Conservation (phyloP, 768 basidiomycete species). For the Podaxis rugospora region DNA sequence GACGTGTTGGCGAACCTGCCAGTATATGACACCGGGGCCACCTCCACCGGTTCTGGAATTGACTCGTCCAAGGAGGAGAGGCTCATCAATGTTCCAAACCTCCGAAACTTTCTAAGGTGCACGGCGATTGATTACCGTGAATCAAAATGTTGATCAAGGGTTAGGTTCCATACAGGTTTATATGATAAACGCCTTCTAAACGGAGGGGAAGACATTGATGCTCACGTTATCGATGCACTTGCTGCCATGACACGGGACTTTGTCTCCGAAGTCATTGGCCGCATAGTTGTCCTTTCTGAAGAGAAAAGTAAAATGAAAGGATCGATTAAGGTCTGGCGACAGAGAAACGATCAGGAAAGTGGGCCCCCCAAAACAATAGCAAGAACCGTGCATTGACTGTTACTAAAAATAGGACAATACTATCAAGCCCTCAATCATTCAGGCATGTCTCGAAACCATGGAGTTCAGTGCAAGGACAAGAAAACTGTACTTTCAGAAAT, state of each 20-base stretch:
- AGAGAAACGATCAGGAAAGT: conserved; percentile 33
- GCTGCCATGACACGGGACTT: conserved; percentile 43
- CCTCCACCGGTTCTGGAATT: neutral
- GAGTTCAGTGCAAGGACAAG: conserved; percentile 28
- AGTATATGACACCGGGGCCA: neutral
- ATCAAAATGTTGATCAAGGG: neutral
- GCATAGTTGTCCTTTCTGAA: conserved; percentile 49
- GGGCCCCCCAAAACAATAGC: neutral
- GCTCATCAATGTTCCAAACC: neutral
- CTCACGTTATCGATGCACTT: conserved; percentile 17
- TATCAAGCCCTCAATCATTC: conserved; percentile 30
- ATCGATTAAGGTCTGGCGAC: conserved; percentile 57
- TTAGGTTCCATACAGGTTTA: conserved; percentile 13
- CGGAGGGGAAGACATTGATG: neutral
- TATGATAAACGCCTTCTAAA: conserved; percentile 9
- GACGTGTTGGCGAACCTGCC: neutral
- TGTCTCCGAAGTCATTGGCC: conserved; percentile 43
- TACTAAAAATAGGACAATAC: conserved; percentile 20
- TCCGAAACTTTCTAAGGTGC: conserved; percentile 1
- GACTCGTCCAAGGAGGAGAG: neutral
- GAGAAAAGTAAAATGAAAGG: conserved; percentile 54
- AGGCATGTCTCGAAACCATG: conserved; percentile 44
- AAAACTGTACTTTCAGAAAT: conserved; percentile 35
- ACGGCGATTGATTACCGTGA: neutral
- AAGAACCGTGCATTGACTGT: neutral